Conservation (phyloP, 306 rosid species). For the Rubus idaeus region DNA sequence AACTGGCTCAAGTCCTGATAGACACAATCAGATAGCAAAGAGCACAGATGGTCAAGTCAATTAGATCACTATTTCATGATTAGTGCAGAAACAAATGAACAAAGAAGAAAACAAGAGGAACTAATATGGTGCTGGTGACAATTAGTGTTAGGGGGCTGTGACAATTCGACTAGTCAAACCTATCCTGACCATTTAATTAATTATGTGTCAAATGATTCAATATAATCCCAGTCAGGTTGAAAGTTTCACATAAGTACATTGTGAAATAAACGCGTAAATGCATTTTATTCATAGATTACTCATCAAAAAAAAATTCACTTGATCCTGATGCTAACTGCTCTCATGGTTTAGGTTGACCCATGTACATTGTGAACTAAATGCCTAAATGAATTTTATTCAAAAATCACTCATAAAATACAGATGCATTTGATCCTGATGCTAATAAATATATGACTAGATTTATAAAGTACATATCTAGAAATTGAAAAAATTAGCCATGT, state of each 20-base stretch:
- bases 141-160: neutral
- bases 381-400: neutral
- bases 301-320: neutral
- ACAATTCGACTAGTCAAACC: neutral
- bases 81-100: neutral
- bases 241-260: neutral
- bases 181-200: neutral
- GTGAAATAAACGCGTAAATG: neutral
- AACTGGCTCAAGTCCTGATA: slow-evolving; percentile 56
- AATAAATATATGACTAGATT: neutral
- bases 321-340: neutral
- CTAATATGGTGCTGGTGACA: neutral
- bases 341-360: neutral
- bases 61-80: neutral
- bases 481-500: neutral
- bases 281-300: neutral
- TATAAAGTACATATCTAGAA: neutral
- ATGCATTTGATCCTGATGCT: neutral
- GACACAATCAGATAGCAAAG: slow-evolving; percentile 3
- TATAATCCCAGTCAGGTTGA: neutral
- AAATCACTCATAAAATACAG: no score
- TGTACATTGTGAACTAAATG: neutral
- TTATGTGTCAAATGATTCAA: neutral
- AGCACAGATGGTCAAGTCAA: slow-evolving; percentile 1
- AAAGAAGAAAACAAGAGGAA: neutral